Evolutionary conservation across 257 asterid genomes (phyloP).

Genomic region (Anisodus tanguticus): DNA sequence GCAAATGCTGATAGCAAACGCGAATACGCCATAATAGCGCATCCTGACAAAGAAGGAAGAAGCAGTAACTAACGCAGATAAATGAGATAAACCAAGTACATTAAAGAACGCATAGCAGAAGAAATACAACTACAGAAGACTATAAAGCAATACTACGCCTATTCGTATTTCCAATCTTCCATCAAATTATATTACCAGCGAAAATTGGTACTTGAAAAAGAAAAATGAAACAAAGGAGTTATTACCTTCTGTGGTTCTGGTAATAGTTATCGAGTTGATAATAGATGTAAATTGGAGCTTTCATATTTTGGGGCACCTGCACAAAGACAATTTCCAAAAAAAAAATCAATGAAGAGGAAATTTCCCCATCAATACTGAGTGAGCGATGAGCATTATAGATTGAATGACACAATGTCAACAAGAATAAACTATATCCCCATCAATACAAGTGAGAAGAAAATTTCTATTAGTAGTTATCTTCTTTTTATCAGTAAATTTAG

Average conservation of each 20-base stretch:
- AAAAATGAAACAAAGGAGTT: conserved; percentile 24
- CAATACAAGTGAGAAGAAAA: background rate
- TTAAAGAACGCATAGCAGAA: too few relatives aligned
- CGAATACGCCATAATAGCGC: too few relatives aligned
- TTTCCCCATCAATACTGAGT: too few relatives aligned
- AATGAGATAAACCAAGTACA: too few relatives aligned
- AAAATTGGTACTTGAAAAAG: conserved; percentile 3
- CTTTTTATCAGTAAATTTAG: background rate
- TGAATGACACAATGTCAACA: background rate
- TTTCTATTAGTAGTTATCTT: background rate
- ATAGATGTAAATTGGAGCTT: conserved; percentile 71
- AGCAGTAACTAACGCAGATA: too few relatives aligned
- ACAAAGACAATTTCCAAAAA: conserved; percentile 24
- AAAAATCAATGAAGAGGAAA: conserved; percentile 1
- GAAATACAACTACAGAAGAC: too few relatives aligned
- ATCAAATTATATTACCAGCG: conserved; percentile 13
- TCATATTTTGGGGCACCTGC: conserved; percentile 67
- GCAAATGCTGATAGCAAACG: too few relatives aligned
- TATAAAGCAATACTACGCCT: too few relatives aligned
- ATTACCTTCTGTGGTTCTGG: conserved; percentile 85
- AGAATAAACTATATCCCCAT: background rate
- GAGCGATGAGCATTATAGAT: background rate
- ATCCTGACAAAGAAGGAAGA: too few relatives aligned
- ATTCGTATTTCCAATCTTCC: background rate
- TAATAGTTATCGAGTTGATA: conserved; percentile 86